Conservation (phyloP, 345 rosid species). For the Geranium brycei region DNA sequence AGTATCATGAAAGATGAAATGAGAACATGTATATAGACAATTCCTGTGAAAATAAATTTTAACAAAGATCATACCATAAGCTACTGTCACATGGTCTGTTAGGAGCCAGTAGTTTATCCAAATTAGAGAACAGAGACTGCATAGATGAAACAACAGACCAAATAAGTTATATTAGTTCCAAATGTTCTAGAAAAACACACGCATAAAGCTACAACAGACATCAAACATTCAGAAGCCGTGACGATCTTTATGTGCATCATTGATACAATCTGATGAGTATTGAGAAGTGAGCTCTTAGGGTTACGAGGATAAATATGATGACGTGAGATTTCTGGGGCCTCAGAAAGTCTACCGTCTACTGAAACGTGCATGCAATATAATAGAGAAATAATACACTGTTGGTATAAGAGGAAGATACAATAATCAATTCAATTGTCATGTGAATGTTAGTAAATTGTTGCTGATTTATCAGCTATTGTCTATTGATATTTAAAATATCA, state of each 20-base stretch:
- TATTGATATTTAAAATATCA: not conserved
- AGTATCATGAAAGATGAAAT: not conserved
- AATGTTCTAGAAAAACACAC: too few relatives aligned
- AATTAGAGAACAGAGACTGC: conserved; percentile 70
- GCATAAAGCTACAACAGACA: not conserved
- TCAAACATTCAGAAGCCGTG: not conserved
- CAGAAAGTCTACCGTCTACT: not conserved
- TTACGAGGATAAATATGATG: too few relatives aligned
- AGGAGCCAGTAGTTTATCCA: conserved; percentile 79
- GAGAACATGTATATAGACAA: not conserved
- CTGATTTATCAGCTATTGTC: not conserved
- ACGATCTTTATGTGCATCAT: too few relatives aligned
- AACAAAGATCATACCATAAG: conserved; percentile 51
- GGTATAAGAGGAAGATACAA: too few relatives aligned
- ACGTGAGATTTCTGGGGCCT: not conserved
- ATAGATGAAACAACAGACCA: conserved; percentile 11
- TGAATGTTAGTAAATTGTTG: not conserved
- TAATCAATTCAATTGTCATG: not conserved
- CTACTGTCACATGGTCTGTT: conserved; percentile 82
- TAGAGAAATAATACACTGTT: not conserved
- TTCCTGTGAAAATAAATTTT: not conserved
- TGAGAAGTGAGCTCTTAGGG: too few relatives aligned
- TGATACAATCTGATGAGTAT: too few relatives aligned
- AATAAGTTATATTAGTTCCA: not conserved
- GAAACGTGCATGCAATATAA: not conserved